phyloP scores from a whole-genome alignment of 768 basidiomycete genomes.

The Agaricus blazei region DNA sequence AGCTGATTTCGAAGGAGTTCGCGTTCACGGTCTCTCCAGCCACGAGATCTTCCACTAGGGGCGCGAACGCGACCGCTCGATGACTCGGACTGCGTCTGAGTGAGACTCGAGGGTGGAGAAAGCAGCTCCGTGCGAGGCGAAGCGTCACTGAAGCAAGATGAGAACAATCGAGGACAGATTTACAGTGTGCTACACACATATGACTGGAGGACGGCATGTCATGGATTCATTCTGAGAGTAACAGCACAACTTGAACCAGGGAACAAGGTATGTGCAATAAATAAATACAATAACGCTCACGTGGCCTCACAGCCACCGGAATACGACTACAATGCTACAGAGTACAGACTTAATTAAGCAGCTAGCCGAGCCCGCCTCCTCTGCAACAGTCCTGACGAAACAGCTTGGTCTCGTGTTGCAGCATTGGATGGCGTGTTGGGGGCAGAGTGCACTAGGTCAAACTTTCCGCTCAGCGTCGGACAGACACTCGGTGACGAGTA shows the following conservation, averaged over 20 bases:
- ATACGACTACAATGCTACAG: too few species aligned
- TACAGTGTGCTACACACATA: background rate
- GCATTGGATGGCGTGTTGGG: conserved; percentile 2
- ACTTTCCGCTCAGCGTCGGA: conserved; percentile 16
- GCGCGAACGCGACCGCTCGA: too few species aligned
- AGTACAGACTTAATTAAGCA: too few species aligned
- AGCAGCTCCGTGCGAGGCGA: conserved; percentile 21
- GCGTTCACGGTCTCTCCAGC: conserved; percentile 14
- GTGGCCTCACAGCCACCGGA: background rate
- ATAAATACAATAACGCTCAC: background rate
- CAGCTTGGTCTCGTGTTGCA: background rate
- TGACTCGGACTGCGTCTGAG: too few species aligned
- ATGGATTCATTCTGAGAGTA: background rate
- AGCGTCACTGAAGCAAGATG: conserved; percentile 2
- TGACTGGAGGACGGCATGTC: conserved; percentile 5
- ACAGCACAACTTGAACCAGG: background rate
- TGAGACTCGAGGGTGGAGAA: conserved; percentile 10
- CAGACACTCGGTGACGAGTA: conserved; percentile 19
- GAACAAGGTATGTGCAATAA: background rate
- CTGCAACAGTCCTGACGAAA: background rate
- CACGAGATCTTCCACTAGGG: background rate
- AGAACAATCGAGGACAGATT: background rate
- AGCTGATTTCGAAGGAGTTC: conserved; percentile 15
- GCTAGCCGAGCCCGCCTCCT: too few species aligned
- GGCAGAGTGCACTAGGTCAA: conserved; percentile 11